Percentiles rank a stretch among this genome's conserved stretches.
phyloP scores from a whole-genome alignment of 2,329 filamentous ascomycete genomes.

The Phialophora tarda region DNA sequence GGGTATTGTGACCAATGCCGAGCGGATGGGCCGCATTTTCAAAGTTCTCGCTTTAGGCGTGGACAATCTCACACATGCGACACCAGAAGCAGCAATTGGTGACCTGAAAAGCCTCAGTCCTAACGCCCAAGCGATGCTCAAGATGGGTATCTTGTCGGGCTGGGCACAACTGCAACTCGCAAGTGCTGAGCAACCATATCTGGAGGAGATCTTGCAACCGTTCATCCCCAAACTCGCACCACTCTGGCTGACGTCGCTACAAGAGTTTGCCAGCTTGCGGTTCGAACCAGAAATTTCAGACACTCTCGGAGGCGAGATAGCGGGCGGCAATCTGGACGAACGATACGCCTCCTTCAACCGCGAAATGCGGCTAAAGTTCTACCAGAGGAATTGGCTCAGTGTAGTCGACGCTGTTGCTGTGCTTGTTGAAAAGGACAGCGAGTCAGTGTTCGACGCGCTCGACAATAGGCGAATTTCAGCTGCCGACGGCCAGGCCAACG shows the following conservation, averaged over 20 bases:
- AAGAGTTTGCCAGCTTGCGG: conserved; percentile 88
- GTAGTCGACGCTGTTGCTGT: conserved; percentile 97
- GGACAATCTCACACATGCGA: conserved; percentile 71
- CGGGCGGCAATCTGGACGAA: conserved; percentile 85
- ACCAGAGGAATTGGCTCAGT: conserved; percentile 96
- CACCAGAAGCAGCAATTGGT: conserved; percentile 64
- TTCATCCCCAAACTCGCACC: conserved; percentile 90
- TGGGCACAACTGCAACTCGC: conserved; percentile 98
- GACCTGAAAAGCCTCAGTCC: conserved; percentile 91
- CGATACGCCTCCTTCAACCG: conserved; percentile 94
- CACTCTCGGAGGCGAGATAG: conserved; percentile 77
- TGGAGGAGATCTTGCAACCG: conserved; percentile 84
- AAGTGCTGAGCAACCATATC: conserved; percentile 87
- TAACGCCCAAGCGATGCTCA: conserved; percentile 97
- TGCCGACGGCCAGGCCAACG: conserved; percentile 39
- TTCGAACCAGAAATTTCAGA: conserved; percentile 98
- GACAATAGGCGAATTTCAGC: conserved; percentile 72
- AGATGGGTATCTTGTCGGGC: conserved; percentile 93
- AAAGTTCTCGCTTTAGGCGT: conserved; percentile 89
- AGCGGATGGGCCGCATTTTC: conserved; percentile 97
- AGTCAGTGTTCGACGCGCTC: conserved; percentile 94
- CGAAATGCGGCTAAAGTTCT: conserved; percentile 91
- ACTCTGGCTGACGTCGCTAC: conserved; percentile 88
- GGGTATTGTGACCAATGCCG: conserved; percentile 94
- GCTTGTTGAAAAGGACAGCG: conserved; percentile 95